Evolutionary conservation across 1,284 basidiomycete species (phyloP), one percentile per base, ranked within the genome.

Genomic region (Vanrija humicola): DNA sequence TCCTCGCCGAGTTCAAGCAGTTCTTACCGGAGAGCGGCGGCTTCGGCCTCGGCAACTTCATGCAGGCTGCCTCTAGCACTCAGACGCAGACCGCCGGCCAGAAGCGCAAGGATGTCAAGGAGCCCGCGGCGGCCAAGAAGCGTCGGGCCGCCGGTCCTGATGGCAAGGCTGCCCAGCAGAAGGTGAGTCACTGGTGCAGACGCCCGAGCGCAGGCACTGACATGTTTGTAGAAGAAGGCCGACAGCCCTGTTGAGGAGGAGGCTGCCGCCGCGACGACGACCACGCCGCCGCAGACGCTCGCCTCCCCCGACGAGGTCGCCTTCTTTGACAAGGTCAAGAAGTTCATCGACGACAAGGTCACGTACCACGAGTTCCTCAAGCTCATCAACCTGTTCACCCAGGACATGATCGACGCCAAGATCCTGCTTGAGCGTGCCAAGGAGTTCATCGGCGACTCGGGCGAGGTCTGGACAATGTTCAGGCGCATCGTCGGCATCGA

Each of bases 301-400:
- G 82, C 84, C 2, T 82, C 86, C 3, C 83, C 86, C n/a, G 89
- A 92, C 62, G 93, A 96, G 69, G 82, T 95, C 23, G 80, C 88
- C 14, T 98, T 98, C 81, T 98, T 98, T 69, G 93, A 98, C 70
- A 85, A 89, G 50, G 89, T 92, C 65, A 93, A 91, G 74, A 88
- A 88, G 58, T 82, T 84, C 45, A 82, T 97, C 57, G 73, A 94
- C 66, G 90, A 88, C 70, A 86, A 90, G 40, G 86, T 91, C 51
- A 87, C 87, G 5, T 98, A 96, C 79, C 89, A 94, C 73, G 95
- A 98, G 77, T 98, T 98, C 78, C 80, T 98, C 63, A 97, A 95
- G 74, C 81, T 97, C 54, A 84, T 97, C 70, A 98, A 98, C 72
- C 81, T 98, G 1, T 98, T 95, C 74, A 89, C 91, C 2, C 91